A percentile compares a stretch with the other conserved stretches of the same genome.
Evolutionary conservation across 148 eudicot genomes (phyloP).

Genomic region (Rhododendron kiyosumense): DNA sequence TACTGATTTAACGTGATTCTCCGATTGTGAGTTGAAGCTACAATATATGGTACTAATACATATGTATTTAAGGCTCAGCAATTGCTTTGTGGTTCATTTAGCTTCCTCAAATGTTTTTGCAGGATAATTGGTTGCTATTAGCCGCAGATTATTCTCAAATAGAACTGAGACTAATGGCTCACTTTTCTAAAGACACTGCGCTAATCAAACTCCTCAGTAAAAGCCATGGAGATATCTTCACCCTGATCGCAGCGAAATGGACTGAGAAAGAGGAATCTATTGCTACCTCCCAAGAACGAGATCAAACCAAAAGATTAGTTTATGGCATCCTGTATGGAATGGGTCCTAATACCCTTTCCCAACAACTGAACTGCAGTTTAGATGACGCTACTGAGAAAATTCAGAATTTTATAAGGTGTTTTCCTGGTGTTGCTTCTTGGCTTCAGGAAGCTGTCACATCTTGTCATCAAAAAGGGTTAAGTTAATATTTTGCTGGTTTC

Average conservation of each 20-base stretch:
- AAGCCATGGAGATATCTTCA: constrained; percentile 73
- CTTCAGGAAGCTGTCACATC: constrained; percentile 76
- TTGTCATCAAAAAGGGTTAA: constrained; percentile 80
- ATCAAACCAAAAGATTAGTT: constrained; percentile 82
- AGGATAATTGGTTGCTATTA: constrained; percentile 86
- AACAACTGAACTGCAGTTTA: constrained; percentile 76
- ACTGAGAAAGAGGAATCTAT: constrained; percentile 55
- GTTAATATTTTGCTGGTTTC: neutral
- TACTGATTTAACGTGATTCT: constrained; percentile 56
- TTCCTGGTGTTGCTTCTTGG: constrained; percentile 93
- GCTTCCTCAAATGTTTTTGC: constrained; percentile 21
- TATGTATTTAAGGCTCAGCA: neutral
- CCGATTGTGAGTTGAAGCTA: neutral
- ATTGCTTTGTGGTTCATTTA: neutral
- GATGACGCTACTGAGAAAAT: constrained; percentile 77
- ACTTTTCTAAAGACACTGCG: constrained; percentile 76
- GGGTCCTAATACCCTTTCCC: constrained; percentile 83
- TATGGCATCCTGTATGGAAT: constrained; percentile 97
- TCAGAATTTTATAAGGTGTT: constrained; percentile 67
- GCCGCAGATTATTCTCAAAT: constrained; percentile 99
- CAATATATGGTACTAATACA: neutral
- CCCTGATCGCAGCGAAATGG: constrained; percentile 93
- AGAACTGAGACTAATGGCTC: constrained; percentile 94
- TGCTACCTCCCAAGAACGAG: constrained; percentile 72
- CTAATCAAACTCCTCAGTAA: constrained; percentile 69